These are phyloP conservation scores for Saccharata proteae DNA, from an alignment of 2,329 filamentous ascomycete species.

Conservation along the genomic window DNA sequence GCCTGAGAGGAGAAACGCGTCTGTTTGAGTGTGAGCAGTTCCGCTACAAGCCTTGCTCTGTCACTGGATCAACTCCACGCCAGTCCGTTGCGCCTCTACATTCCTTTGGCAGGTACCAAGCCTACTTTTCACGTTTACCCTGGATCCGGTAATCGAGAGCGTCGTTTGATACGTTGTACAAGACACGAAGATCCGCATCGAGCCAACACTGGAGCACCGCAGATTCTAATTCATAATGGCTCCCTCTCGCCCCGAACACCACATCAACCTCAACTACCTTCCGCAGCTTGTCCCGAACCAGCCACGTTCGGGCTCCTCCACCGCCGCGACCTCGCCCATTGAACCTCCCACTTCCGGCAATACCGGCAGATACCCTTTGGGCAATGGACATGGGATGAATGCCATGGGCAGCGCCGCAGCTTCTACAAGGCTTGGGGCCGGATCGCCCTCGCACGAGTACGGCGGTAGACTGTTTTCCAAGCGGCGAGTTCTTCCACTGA, in stretches of 20 bases:
- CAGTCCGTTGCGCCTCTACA: conserved; percentile 25
- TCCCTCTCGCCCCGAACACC: conserved; percentile 68
- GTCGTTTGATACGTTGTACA: conserved; percentile 13
- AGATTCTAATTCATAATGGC: conserved; percentile 78
- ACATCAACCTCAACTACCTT: conserved; percentile 74
- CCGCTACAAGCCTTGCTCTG: too few species aligned
- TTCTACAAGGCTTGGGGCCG: conserved; percentile 65
- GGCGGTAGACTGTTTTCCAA: conserved; percentile 74
- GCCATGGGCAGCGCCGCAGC: conserved; percentile 38
- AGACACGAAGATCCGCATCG: background rate
- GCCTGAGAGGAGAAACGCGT: too few species aligned
- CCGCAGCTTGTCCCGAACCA: conserved; percentile 54
- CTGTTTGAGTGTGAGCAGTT: too few species aligned
- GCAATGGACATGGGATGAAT: conserved; percentile 51
- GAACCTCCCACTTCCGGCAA: conserved; percentile 52
- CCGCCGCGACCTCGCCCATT: conserved; percentile 66
- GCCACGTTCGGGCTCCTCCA: conserved; percentile 66
- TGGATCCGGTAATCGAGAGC: conserved; percentile 26
- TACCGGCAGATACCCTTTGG: conserved; percentile 59
- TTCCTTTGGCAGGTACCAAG: conserved; percentile 31
- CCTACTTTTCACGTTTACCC: conserved; percentile 21
- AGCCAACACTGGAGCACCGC: conserved; percentile 3
- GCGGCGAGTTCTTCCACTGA: conserved; percentile 49
- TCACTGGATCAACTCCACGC: too few species aligned
- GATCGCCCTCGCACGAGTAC: conserved; percentile 92